Base-by-base conservation (phyloP, 192 early-diverging fungal species). In the Podila verticillata region DNA sequence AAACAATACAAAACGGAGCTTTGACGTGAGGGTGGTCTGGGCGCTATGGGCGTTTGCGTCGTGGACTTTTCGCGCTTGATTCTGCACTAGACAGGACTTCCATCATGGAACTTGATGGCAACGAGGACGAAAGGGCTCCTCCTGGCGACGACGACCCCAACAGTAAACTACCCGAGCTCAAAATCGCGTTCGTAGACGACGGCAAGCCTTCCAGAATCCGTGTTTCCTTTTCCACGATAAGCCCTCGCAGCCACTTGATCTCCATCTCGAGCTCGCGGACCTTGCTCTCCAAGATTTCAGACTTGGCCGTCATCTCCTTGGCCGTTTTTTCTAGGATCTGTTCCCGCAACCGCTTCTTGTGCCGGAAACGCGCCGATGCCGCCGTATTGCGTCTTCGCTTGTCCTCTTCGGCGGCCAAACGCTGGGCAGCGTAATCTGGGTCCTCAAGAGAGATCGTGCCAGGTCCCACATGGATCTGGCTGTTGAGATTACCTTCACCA, bases 371-470 rank as follows among this genome's bases (percentile, higher is more conserved):
- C 20, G 96, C 97, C 3, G 94, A 96, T 0, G 98, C 98, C 4
- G 92, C 96, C 1, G 96, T 99, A 87, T 99, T 99, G 39, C 97
- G 88, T n/a, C 92, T 86, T 48, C 97, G 89, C 83, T 98, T 97
- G 80, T 99, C 96, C 48, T 92, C 93, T 49, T 92, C 90, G 13
- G 87, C 88, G 7, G 84, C 75, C 5, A 61, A 39, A 34, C 72
- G 56, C 22, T 54, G 63, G 19, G 39, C 24, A 12, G 69, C 68
- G 49, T 72, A 66, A 15, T 84, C 83, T 7, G 73, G 60, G 31
- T 84, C 82, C 22, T 74, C 65, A 7, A 26, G 48, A 5, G 66
- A 68, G 8, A 63, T 32, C 3, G 58, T 60, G 8, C 58, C 58
- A 20, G 30, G 30, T 31, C 28, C 58, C 5, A 32, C 13, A 60